Evolutionary conservation across 108 stramenopile species (phyloP).

Genomic region (Mediolabrus comicus): DNA sequence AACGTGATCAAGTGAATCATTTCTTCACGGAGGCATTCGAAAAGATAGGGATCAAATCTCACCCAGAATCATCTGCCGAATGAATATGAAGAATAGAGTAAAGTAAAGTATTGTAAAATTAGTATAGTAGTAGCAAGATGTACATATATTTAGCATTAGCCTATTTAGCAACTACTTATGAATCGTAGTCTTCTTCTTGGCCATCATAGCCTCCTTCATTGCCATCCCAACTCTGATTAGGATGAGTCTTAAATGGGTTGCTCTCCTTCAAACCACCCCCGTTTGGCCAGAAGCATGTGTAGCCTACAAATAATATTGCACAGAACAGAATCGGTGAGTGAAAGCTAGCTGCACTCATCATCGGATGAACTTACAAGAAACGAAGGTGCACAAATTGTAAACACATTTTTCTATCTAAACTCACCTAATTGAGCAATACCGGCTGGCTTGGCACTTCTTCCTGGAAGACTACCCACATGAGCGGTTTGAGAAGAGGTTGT

Average conservation of each 20-base stretch:
- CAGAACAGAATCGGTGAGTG: neutral
- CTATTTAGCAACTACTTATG: neutral
- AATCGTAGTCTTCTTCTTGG: neutral
- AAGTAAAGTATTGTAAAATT: neutral
- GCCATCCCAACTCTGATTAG: neutral
- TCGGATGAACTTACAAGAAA: no score
- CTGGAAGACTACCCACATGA: slow-evolving; percentile 24
- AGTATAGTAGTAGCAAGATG: neutral
- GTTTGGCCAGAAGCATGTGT: slow-evolving; percentile 47
- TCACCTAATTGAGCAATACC: slow-evolving; percentile 41
- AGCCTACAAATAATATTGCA: slow-evolving; percentile 7
- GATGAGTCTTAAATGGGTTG: neutral
- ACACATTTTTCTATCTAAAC: neutral
- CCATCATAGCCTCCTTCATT: neutral
- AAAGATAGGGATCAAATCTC: neutral
- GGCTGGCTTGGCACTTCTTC: slow-evolving; percentile 44
- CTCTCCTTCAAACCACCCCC: slow-evolving; percentile 48
- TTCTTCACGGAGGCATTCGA: neutral
- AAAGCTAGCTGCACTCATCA: neutral
- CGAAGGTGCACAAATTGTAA: neutral
- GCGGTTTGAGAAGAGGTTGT: slow-evolving; percentile 20
- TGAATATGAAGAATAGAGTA: neutral
- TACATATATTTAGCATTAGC: no score
- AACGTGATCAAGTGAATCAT: neutral
- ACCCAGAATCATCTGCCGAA: no score